Percentiles rank a stretch among this genome's conserved stretches.
phyloP scores from a whole-genome alignment of 2,329 filamentous ascomycete genomes.

The Apiospora sp. region DNA sequence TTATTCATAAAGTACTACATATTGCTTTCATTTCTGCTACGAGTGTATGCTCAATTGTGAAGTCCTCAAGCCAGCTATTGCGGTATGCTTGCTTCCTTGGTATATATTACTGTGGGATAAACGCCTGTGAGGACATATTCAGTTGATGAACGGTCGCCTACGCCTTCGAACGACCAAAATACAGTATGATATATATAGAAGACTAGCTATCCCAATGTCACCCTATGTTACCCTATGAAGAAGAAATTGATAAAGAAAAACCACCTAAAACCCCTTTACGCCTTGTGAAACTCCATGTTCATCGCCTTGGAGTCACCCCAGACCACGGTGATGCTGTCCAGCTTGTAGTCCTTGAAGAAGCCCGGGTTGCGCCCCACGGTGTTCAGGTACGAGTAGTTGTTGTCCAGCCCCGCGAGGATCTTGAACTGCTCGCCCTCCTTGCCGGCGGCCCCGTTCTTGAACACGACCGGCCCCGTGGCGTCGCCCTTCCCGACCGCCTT shows the following conservation, averaged over 20 bases:
- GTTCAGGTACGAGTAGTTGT: slow-evolving; percentile 15
- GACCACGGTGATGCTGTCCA: neutral
- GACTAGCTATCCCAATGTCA: no score
- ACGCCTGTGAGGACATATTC: no score
- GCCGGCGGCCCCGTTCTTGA: neutral
- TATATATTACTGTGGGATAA: no score
- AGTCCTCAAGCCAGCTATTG: no score
- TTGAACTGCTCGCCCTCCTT: slow-evolving; percentile 17
- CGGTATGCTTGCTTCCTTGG: no score
- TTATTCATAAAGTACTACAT: no score
- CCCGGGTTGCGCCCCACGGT: neutral
- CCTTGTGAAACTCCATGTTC: slow-evolving; percentile 8
- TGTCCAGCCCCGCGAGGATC: neutral
- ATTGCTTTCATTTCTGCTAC: neutral
- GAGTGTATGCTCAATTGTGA: no score
- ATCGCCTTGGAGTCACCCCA: neutral
- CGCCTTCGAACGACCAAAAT: no score
- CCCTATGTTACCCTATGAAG: no score
- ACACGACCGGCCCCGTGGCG: neutral
- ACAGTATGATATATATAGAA: no score
- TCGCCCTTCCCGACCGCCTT: neutral
- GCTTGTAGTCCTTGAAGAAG: slow-evolving; percentile 15
- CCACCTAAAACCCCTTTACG: neutral
- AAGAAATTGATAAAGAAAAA: no score
- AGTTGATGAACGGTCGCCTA: no score